A percentile compares a stretch with the other conserved stretches of the same genome.
These are phyloP conservation scores for Cylindrodendrum hubeiense DNA, from an alignment of 2,329 filamentous ascomycete species.

Conservation along the genomic window DNA sequence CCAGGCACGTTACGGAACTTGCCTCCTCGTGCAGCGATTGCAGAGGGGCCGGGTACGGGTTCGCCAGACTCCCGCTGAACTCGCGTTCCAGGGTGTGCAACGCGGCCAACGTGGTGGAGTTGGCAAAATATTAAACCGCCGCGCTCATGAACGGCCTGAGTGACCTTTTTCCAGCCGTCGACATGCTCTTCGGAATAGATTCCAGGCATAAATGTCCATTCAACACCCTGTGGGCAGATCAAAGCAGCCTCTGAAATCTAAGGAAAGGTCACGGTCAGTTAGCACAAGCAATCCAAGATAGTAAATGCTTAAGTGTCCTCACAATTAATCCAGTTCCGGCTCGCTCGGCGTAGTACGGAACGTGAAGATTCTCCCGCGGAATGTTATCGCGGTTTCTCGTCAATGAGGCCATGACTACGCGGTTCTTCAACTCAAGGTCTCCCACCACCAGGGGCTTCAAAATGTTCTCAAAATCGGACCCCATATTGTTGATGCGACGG, in stretches of 20 bases:
- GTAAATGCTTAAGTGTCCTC: neutral
- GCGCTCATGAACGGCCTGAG: neutral
- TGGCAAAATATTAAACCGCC: slow-evolving; percentile 2
- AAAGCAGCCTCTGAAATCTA: slow-evolving; percentile 13
- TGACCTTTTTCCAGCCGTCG: neutral
- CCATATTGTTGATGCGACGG: neutral
- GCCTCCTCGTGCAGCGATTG: slow-evolving; percentile 10
- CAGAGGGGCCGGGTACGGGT: slow-evolving; percentile 7
- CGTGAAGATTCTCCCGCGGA: slow-evolving; percentile 6
- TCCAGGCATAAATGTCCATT: slow-evolving; percentile 14
- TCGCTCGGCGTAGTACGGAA: slow-evolving; percentile 6
- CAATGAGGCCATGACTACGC: slow-evolving; percentile 10
- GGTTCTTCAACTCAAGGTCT: slow-evolving; percentile 5
- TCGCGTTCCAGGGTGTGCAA: slow-evolving; percentile 9
- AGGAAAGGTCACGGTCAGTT: too few species aligned
- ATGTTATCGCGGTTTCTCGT: slow-evolving; percentile 14
- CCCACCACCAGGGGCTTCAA: slow-evolving; percentile 10
- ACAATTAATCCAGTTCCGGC: neutral
- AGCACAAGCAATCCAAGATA: neutral
- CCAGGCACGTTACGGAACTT: slow-evolving; percentile 16
- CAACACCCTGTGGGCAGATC: slow-evolving; percentile 13
- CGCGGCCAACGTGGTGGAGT: slow-evolving; percentile 11
- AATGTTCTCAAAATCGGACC: neutral
- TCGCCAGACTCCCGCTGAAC: slow-evolving; percentile 6
- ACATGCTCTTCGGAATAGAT: slow-evolving; percentile 9